Evolutionary conservation across 1,139 yeast genomes (phyloP), one percentile per base, ranked within the genome.

Genomic region (Debaryomyces nepalensis): DNA sequence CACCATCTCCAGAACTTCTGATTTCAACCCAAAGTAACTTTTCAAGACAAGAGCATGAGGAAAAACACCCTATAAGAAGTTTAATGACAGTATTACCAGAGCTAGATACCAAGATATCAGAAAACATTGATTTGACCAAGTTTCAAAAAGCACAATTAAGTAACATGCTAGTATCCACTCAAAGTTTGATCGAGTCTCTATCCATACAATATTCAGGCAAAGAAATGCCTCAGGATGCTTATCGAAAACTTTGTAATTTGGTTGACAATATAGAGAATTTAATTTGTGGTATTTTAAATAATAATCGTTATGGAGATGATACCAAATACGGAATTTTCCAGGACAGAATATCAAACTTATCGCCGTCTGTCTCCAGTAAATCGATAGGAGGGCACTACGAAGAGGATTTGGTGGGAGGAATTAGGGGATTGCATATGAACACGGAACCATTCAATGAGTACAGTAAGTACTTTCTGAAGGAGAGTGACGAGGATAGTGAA

Each of bases 401-500:
- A 14, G 41, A 36, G 3, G 36, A 34, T 10, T 24, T 34, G 16
- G 19, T 34, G 12, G 30, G 18, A n/a, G 12, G 22, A 5, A 23
- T 21, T n/a, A 34, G 24, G 11, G 10, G 9, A 5, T 4, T 34
- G 4, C 22, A 34, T 15, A 16, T 34, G n/a, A 24, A n/a, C 11
- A 10, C 11, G 10, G 16, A 2, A n/a, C 14, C 12, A 7, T 16
- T 9, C 9, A n/a, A 9, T 11, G 16, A 5, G 10, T 18, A 24
- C 14, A 18, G 14, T n/a, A 18, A 20, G 26, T 5, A 34, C 19
- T 11, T 12, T 5, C 10, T n/a, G 30, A 26, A 29, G n/a, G 27
- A 37, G 11, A 33, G 33, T 14, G 46, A 39, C 8, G 47, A 44
- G n/a, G 58, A 52, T 9, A 50, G 55, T 23, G 62, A 58, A 39